phyloP scores from a whole-genome alignment of 331 rosid species.

The Acacia concinna region DNA sequence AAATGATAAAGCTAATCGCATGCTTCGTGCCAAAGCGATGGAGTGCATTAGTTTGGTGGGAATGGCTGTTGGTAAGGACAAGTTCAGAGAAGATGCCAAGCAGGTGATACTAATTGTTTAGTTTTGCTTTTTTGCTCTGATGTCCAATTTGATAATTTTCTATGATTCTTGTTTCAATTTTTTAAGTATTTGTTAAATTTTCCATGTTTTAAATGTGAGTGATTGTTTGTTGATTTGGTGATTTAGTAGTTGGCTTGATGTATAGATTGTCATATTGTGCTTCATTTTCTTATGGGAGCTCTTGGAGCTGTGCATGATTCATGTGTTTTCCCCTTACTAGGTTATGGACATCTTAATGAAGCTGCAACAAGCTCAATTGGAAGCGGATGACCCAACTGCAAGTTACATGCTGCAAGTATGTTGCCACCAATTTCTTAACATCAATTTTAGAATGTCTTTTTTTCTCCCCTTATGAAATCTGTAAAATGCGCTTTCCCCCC shows the following conservation, averaged over 20 bases:
- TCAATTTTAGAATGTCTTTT: not conserved
- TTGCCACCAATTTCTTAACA: not conserved
- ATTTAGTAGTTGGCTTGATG: not conserved
- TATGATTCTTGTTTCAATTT: not conserved
- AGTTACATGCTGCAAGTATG: conserved; percentile 79
- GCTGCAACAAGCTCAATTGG: conserved; percentile 69
- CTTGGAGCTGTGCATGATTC: not conserved
- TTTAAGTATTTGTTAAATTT: conserved; percentile 6
- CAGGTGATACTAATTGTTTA: conserved; percentile 40
- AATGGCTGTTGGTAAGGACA: conserved; percentile 85
- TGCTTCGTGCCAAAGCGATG: conserved; percentile 85
- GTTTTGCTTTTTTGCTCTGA: not conserved
- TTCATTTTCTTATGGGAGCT: not conserved
- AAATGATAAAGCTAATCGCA: conserved; percentile 64
- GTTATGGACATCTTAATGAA: conserved; percentile 79
- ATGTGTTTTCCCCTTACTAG: conserved; percentile 37
- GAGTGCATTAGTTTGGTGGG: conserved; percentile 84
- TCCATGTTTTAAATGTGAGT: not conserved
- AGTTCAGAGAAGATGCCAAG: conserved; percentile 74
- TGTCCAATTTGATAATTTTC: not conserved
- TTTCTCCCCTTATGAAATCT: not conserved
- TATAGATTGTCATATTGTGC: not conserved
- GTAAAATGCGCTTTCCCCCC: not conserved
- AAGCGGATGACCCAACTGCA: conserved; percentile 72
- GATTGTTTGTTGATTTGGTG: not conserved